Percentiles rank a stretch among this genome's conserved stretches.
These are phyloP conservation scores for Russula foetens DNA, from an alignment of 768 basidiomycete species.

Conservation along the genomic window DNA sequence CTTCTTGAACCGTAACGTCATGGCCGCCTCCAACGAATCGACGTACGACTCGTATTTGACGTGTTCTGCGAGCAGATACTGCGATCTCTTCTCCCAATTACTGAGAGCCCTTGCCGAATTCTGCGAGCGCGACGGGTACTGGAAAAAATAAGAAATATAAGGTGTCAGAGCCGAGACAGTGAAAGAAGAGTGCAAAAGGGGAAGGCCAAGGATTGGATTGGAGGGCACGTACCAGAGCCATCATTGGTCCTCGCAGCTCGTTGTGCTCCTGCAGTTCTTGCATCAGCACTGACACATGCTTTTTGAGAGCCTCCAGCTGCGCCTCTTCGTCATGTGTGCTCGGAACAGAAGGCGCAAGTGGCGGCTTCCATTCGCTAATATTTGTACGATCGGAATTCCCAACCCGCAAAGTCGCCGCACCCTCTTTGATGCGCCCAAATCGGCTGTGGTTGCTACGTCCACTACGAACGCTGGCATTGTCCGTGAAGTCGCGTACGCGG, in stretches of 20 bases:
- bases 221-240: constrained; percentile 48
- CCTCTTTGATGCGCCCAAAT: constrained; percentile 60
- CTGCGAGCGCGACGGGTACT: constrained; percentile 76
- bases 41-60: constrained; percentile 96
- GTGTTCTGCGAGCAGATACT: constrained; percentile 83
- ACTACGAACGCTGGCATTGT: constrained; percentile 67
- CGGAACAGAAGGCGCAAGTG: constrained; percentile 72
- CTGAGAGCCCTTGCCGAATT: constrained; percentile 69
- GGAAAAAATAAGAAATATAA: constrained; percentile 3
- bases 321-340: constrained; percentile 88
- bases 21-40: constrained; percentile 78
- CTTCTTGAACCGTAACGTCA: constrained; percentile 78
- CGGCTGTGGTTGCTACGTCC: constrained; percentile 66
- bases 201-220: neutral
- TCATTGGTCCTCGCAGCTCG: constrained; percentile 76
- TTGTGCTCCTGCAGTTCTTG: constrained; percentile 79
- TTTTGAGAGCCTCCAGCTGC: constrained; percentile 82
- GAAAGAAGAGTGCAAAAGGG: neutral
- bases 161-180: constrained; percentile 4
- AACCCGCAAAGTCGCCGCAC: constrained; percentile 53
- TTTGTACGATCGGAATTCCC: constrained; percentile 64
- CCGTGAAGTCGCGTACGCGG: constrained; percentile 44
- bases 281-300: constrained; percentile 69
- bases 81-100: constrained; percentile 92
- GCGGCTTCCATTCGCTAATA: constrained; percentile 93